Evolutionary conservation across 495 filamentous ascomycete genomes (phyloP).

Genomic region (Hyaloscypha hepaticicola): DNA sequence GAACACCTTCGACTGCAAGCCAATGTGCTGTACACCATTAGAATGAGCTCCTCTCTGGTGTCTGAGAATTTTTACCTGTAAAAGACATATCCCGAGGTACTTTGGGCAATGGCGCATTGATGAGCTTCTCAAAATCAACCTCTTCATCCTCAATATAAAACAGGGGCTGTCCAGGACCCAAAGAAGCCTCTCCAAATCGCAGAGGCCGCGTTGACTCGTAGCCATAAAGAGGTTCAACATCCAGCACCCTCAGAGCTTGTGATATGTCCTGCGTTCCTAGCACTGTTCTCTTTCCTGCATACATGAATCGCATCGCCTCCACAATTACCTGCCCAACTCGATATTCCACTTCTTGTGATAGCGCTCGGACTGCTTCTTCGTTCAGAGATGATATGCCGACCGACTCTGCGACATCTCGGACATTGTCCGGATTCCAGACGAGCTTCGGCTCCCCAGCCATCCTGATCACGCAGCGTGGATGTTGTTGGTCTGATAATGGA

Average conservation of each 20-base stretch:
- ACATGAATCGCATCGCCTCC: slow-evolving; percentile 94
- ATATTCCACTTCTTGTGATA: slow-evolving; percentile 93
- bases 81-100: slow-evolving; percentile 91
- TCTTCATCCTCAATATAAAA: slow-evolving; percentile 99
- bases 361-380: slow-evolving; percentile 78
- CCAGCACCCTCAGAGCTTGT: slow-evolving; percentile 76
- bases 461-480: background rate
- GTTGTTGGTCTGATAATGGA: background rate
- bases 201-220: slow-evolving; percentile 88
- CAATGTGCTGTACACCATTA: slow-evolving; percentile 69
- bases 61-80: slow-evolving; percentile 59
- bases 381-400: slow-evolving; percentile 77
- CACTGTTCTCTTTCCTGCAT: slow-evolving; percentile 75
- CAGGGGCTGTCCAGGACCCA: slow-evolving; percentile 91
- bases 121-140: slow-evolving; percentile 97
- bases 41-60: background rate
- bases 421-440: slow-evolving; percentile 95
- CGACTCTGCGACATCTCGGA: slow-evolving; percentile 92
- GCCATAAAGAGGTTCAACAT: slow-evolving; percentile 93
- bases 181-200: slow-evolving; percentile 86
- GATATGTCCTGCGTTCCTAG: slow-evolving; percentile 84
- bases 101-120: slow-evolving; percentile 92
- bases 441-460: slow-evolving; percentile 32
- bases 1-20: slow-evolving; percentile 93
- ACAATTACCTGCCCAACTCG: slow-evolving; percentile 87